A percentile compares a stretch with the other conserved stretches of the same genome.
phyloP scores from a whole-genome alignment of 371 early-diverging fungal species.

The Fennellomyces sp. region DNA sequence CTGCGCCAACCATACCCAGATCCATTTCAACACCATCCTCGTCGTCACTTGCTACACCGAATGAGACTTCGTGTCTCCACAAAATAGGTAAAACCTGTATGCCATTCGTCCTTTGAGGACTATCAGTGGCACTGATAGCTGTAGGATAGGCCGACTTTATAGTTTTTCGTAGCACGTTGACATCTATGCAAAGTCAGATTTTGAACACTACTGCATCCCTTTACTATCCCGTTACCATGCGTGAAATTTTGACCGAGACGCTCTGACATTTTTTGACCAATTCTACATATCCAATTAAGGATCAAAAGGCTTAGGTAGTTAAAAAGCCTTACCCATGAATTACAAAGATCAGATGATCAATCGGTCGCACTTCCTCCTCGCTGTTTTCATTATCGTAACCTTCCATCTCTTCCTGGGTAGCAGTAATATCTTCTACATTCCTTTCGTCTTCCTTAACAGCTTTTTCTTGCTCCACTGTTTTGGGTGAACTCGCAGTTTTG shows the following conservation, averaged over 20 bases:
- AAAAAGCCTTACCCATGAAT: conserved; percentile 83
- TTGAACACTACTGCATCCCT: not conserved
- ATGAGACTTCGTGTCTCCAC: conserved; percentile 81
- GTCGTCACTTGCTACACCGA: conserved; percentile 63
- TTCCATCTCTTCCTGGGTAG: conserved; percentile 43
- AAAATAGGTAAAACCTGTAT: conserved; percentile 85
- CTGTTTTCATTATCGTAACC: conserved; percentile 65
- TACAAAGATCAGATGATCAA: conserved; percentile 79
- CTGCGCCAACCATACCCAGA: conserved; percentile 50
- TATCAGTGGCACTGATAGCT: conserved; percentile 26
- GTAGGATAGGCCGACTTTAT: conserved; percentile 61
- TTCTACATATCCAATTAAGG: conserved; percentile 39
- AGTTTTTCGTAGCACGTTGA: conserved; percentile 73
- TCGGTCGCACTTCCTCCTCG: conserved; percentile 62
- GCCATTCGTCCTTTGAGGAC: conserved; percentile 49
- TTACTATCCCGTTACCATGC: conserved; percentile 53
- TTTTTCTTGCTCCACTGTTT: conserved; percentile 1
- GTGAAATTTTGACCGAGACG: conserved; percentile 75
- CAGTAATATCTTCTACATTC: conserved; percentile 12
- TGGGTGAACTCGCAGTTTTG: conserved; percentile 13
- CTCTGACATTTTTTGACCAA: conserved; percentile 86
- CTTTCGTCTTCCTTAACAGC: not conserved
- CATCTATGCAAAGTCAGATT: conserved; percentile 51
- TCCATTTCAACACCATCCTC: conserved; percentile 55
- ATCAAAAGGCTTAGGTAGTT: too few species aligned